Base-by-base conservation (phyloP, 2,329 filamentous ascomycete genomes). In the Aureobasidium sp. region DNA sequence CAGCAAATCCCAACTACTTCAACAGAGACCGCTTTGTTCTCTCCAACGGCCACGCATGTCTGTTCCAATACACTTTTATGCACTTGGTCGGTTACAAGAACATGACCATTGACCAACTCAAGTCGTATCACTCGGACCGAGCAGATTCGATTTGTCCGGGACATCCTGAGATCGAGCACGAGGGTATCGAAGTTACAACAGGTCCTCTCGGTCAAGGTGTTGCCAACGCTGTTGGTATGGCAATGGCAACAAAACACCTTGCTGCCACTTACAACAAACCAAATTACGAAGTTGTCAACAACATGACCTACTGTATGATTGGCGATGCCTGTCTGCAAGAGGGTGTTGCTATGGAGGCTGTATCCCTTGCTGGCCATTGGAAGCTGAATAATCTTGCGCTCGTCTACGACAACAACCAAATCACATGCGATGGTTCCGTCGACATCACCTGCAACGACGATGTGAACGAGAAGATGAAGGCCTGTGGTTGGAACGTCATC, bases 11-110 rank as follows among this genome's bases (percentile, higher is more conserved):
- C 9, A 68, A 76, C 45, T 86, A 75, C 70, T 85, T 86, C 75
- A 84, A 86, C 69, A 76, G 84, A 39, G 84, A 86, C 66, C 79
- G 83, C 24, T 86, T 86, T 66, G 80, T 86, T 7, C 75, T 86
- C 12, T 85, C 82, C 24, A 86, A 86, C 65, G 84, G 74, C 15
- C 82, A 84, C 66, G 77, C 80, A 0, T 81, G 80, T 66, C 72
- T 84, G 27, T 84, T 83, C 67, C 80, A 82, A 65, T 84, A 85
- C 69, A 70, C 73, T 1, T 79, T 83, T 64, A 73, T 82, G 9
- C 79, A 82, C 62, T 72, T 84, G 7, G 71, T 73, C 0, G 81
- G 81, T 37, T 83, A 82, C 72, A 75, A 78, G 65, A 70, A 74
- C 64, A 82, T 82, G 81, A 82, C 81, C 1, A 72, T 82, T 48